phyloP scores from a whole-genome alignment of 139 green algal genomes.

The Volvox reticuliferus region DNA sequence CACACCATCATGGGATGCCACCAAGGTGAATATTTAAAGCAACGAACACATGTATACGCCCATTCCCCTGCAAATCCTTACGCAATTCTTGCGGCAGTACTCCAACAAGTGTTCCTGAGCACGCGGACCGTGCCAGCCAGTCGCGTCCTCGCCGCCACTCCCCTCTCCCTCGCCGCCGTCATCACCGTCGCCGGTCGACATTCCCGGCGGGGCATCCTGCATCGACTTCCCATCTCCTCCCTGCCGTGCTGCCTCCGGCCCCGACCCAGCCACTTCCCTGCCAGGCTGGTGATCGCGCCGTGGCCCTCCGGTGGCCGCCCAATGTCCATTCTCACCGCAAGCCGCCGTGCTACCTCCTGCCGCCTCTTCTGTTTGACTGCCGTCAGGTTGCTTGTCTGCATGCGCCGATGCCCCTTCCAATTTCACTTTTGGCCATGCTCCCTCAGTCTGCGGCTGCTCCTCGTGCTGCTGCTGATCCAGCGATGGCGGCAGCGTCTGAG shows the following conservation, averaged over 20 bases:
- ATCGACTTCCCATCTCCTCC: not conserved
- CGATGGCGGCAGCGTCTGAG: not conserved
- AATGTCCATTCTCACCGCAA: not conserved
- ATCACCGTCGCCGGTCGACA: not conserved
- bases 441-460: not conserved
- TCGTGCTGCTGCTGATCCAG: not conserved
- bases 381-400: not conserved
- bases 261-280: not conserved
- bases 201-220: not conserved
- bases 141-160: not conserved
- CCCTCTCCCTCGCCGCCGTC: not conserved
- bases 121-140: not conserved
- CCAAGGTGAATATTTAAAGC: no score
- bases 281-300: not conserved
- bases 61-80: not conserved
- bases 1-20: no score
- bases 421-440: not conserved
- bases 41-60: no score
- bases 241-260: not conserved
- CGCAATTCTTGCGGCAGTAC: constrained; percentile 12
- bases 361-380: not conserved
- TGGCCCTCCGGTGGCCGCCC: no score
- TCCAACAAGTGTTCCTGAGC: constrained; percentile 35
- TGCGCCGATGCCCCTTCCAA: not conserved
- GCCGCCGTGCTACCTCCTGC: not conserved